Conservation (phyloP, 768 basidiomycete species). For the Cystofilobasidium capitatum region DNA sequence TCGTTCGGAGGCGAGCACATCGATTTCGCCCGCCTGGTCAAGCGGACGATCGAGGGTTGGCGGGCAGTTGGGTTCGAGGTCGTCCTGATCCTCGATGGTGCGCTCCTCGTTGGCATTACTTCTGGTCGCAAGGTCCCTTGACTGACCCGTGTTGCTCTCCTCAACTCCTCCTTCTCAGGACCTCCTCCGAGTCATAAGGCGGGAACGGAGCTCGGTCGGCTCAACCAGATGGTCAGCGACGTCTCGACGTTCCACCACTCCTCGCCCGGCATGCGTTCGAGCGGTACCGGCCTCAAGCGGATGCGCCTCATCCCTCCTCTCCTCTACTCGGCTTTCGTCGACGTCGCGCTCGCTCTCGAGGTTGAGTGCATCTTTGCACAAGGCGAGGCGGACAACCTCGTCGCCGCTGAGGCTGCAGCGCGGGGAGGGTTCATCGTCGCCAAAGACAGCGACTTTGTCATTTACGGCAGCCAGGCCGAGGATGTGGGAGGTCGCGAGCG, state of each 20-base stretch:
- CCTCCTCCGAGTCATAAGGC: conserved; percentile 37
- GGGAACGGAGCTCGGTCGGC: conserved; percentile 32
- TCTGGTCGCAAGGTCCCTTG: neutral
- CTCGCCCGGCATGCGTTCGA: conserved; percentile 35
- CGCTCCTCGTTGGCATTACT: conserved; percentile 15
- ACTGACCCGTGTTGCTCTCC: neutral
- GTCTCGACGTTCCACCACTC: conserved; percentile 39
- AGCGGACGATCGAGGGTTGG: conserved; percentile 33
- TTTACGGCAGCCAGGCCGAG: conserved; percentile 26
- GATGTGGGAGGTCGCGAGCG: conserved; percentile 13
- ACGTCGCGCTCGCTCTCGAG: conserved; percentile 31
- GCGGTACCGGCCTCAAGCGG: conserved; percentile 30
- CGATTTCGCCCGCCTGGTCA: conserved; percentile 33
- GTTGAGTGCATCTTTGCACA: conserved; percentile 35
- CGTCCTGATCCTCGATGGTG: conserved; percentile 40
- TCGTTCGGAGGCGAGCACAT: conserved; percentile 39
- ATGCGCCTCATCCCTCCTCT: conserved; percentile 36
- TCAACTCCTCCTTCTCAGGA: conserved; percentile 28
- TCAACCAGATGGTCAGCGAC: conserved; percentile 29
- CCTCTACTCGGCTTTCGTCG: conserved; percentile 34
- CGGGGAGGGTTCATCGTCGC: conserved; percentile 37
- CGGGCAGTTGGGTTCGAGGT: conserved; percentile 35
- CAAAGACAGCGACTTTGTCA: conserved; percentile 37
- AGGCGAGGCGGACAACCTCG: conserved; percentile 38
- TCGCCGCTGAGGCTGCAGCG: conserved; percentile 34